phyloP scores from a whole-genome alignment of 495 filamentous ascomycete genomes.

The Chaetomium fimeti region DNA sequence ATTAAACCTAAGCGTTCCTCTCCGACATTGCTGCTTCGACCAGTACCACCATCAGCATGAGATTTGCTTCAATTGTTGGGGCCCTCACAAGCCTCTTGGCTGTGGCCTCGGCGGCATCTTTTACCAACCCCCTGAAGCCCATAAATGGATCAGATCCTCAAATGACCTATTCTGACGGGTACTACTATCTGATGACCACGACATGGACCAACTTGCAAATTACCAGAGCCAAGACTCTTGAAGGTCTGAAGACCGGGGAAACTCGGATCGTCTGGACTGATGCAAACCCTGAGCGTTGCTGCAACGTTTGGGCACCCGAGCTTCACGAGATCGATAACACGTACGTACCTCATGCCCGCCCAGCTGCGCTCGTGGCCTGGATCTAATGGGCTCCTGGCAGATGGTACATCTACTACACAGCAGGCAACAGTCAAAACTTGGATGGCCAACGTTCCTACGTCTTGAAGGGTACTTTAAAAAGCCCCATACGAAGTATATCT shows the following conservation, averaged over 20 bases:
- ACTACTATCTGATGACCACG: conserved; percentile 12
- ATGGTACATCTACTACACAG: conserved; percentile 47
- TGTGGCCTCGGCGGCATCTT: conserved; percentile 2
- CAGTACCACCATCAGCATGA: background rate
- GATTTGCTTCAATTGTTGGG: background rate
- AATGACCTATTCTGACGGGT: conserved; percentile 7
- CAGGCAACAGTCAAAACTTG: conserved; percentile 26
- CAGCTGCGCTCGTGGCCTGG: background rate
- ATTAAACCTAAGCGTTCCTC: background rate
- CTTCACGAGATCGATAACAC: conserved; percentile 44
- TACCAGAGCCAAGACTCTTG: conserved; percentile 5
- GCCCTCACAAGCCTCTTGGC: conserved; percentile 1
- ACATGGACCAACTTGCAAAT: conserved; percentile 13
- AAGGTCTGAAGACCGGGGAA: conserved; percentile 40
- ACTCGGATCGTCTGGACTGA: conserved; percentile 47
- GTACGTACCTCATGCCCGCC: background rate
- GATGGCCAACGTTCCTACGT: conserved; percentile 43
- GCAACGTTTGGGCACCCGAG: conserved; percentile 58
- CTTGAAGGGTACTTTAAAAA: conserved; percentile 28
- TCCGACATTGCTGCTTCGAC: background rate
- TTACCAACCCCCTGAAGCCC: conserved; percentile 7
- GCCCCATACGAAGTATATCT: no score
- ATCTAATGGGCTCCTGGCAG: background rate
- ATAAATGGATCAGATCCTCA: conserved; percentile 9
- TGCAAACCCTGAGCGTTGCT: conserved; percentile 41